A percentile compares a stretch with the other conserved stretches of the same genome.
Evolutionary conservation across 2,329 filamentous ascomycete genomes (phyloP).

Genomic region (Aureobasidium lini): DNA sequence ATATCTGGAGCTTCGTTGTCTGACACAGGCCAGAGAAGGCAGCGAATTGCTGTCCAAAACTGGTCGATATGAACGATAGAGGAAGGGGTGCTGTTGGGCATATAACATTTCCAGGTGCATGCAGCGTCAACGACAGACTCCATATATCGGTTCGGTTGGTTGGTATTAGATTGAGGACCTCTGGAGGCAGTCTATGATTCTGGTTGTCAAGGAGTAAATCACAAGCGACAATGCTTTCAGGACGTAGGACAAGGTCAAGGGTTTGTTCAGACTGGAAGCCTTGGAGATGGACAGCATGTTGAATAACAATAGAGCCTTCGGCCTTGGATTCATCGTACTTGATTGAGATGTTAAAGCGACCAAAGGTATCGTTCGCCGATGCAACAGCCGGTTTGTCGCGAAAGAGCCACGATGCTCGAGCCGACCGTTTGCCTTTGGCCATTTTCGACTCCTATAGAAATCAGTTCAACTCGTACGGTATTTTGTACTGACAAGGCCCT

Average conservation of each 20-base stretch:
- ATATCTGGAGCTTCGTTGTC: background rate
- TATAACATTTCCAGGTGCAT: background rate
- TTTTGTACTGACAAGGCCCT: background rate
- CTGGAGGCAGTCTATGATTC: background rate
- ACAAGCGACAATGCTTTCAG: conserved; percentile 6
- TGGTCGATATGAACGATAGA: background rate
- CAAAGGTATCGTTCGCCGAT: background rate
- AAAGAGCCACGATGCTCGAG: conserved; percentile 5
- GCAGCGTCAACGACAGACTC: conserved; percentile 1
- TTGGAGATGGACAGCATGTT: conserved; percentile 5
- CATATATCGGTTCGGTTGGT: background rate
- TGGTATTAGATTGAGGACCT: background rate
- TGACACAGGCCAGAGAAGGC: conserved; percentile 8
- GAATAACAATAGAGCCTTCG: conserved; percentile 1
- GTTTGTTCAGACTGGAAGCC: background rate
- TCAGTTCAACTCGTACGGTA: background rate
- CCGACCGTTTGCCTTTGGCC: conserved; percentile 5
- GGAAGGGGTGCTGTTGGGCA: conserved; percentile 7
- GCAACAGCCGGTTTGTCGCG: conserved; percentile 10
- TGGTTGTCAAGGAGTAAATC: background rate
- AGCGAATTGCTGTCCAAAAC: background rate
- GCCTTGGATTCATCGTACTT: background rate
- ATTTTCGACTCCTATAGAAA: background rate
- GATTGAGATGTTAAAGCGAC: conserved; percentile 5
- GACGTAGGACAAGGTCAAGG: conserved; percentile 3